Evolutionary conservation across 2,329 filamentous ascomycete genomes (phyloP), one percentile per base, ranked within the genome.

Genomic region (Grosmannia huntii): DNA sequence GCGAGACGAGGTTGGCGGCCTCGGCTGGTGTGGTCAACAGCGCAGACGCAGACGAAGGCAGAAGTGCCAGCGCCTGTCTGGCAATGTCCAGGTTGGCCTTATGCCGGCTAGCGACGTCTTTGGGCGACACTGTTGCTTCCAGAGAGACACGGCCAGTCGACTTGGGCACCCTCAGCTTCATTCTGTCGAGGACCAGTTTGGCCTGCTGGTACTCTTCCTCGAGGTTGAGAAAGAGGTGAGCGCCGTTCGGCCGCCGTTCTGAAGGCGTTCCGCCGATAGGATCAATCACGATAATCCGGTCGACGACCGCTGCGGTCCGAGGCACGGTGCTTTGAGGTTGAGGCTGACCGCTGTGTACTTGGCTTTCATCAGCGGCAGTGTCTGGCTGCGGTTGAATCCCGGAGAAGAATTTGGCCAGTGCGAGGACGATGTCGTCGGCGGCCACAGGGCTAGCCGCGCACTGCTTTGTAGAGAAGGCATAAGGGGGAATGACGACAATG

Each of bases 181-280:
- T 58, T 1, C 61, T 62, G 55, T 69, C 66, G 28, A 95, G 75
- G 63, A 90, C 81, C 19, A 78, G 71, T 61, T 82, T 77, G 54
- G 95, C 85, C 28, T 80, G 73, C 1, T 81, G 75, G 64, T 87
- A 96, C 68, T 99, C 92, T 67, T 97, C 90, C 67, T 95, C 87
- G 59, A 99, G 78, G 65, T 99, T 99, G 67, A 99, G 82, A 67
- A 96, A 97, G 9, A 94, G 82, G 68, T 94, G 87, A 2, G 87
- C 80, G 55, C 78, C 81, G 70, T 86, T 73, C 51, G 79, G 73
- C 63, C 80, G 69, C 68, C 81, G 72, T 66, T 78, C 72, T 60
- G 89, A 77, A 0, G 94, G 94, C 52, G 91, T 90, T 0, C 90
- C 92, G 3, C 94, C 94, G 0, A 90, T 73, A 0, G 89, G 85